These are phyloP conservation scores for Calonectria pseudoreteaudii DNA, from an alignment of 2,329 filamentous ascomycete species.

Conservation along the genomic window DNA sequence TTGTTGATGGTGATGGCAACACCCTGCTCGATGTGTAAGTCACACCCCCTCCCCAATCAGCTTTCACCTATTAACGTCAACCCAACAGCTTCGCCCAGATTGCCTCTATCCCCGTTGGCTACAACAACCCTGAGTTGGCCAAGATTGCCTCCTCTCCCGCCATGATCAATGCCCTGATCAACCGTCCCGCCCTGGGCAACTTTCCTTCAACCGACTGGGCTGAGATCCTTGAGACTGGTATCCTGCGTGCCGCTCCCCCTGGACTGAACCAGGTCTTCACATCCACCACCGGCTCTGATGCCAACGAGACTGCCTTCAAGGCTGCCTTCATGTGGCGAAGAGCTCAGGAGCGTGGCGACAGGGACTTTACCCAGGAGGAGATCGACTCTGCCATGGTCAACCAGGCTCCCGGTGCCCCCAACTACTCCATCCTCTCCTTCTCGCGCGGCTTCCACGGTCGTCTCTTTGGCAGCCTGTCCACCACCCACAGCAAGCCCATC, in stretches of 20 bases:
- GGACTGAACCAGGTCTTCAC: constrained; percentile 90
- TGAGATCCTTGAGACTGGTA: constrained; percentile 78
- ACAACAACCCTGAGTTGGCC: constrained; percentile 84
- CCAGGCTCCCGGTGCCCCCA: constrained; percentile 77
- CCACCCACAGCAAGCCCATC: constrained; percentile 90
- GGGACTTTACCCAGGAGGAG: constrained; percentile 81
- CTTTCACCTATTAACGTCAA: not conserved
- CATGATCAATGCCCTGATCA: constrained; percentile 84
- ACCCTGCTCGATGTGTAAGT: constrained; percentile 75
- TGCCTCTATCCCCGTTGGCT: constrained; percentile 88
- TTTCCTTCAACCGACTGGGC: constrained; percentile 89
- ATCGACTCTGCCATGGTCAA: constrained; percentile 81
- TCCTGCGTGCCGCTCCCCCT: constrained; percentile 87
- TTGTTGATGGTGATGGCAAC: constrained; percentile 77
- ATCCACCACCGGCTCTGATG: constrained; percentile 86
- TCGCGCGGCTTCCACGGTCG: constrained; percentile 88
- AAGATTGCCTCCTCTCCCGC: constrained; percentile 77
- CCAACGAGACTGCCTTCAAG: constrained; percentile 94
- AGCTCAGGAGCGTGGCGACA: constrained; percentile 82
- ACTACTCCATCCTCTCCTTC: constrained; percentile 87
- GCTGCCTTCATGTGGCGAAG: constrained; percentile 93
- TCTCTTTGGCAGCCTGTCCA: constrained; percentile 86
- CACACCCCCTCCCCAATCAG: not conserved
- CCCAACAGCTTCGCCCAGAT: constrained; percentile 81
- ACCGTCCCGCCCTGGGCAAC: constrained; percentile 88